A percentile compares a stretch with the other conserved stretches of the same genome.
phyloP scores from a whole-genome alignment of 208 protist species.

The Leishmania guyanensis region DNA sequence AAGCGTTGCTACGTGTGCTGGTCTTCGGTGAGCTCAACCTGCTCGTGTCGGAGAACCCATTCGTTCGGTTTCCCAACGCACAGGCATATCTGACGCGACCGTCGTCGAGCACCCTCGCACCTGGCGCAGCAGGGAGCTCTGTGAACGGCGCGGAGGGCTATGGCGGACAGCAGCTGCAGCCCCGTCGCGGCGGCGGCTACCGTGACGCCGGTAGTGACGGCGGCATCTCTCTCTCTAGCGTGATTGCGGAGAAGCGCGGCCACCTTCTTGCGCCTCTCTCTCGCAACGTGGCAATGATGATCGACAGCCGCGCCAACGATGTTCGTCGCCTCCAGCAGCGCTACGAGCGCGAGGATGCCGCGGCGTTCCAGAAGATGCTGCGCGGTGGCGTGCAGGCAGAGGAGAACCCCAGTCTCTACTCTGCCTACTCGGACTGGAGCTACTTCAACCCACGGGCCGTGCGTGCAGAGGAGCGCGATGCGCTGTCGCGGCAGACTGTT shows the following conservation, averaged over 20 bases:
- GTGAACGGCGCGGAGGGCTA: conserved; percentile 1
- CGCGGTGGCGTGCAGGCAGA: conserved; percentile 29
- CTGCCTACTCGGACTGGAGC: conserved; percentile 71
- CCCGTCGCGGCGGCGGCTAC: conserved; percentile 15
- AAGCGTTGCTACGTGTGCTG: conserved; percentile 73
- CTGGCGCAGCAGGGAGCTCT: conserved; percentile 13
- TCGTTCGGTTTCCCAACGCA: conserved; percentile 78
- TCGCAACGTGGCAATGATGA: conserved; percentile 45
- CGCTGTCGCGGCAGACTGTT: conserved; percentile 48
- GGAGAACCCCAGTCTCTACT: conserved; percentile 53
- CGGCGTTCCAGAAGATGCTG: conserved; percentile 65
- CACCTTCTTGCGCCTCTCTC: conserved; percentile 60
- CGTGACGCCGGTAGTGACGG: conserved; percentile 27
- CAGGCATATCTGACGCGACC: conserved; percentile 71
- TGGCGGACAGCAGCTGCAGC: conserved; percentile 12
- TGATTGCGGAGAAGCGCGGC: conserved; percentile 75
- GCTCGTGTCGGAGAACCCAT: conserved; percentile 82
- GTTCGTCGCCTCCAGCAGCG: conserved; percentile 78
- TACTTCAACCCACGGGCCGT: conserved; percentile 87
- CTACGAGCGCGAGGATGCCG: conserved; percentile 76
- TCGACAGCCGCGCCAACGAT: conserved; percentile 73
- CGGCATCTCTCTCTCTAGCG: conserved; percentile 57
- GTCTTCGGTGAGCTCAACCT: conserved; percentile 90
- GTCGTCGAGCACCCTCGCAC: conserved; percentile 24
- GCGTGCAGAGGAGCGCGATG: conserved; percentile 76